Evolutionary conservation across 768 basidiomycete species (phyloP), one percentile per base, ranked within the genome.

Genomic region (Tricholoma hemisulphureum): DNA sequence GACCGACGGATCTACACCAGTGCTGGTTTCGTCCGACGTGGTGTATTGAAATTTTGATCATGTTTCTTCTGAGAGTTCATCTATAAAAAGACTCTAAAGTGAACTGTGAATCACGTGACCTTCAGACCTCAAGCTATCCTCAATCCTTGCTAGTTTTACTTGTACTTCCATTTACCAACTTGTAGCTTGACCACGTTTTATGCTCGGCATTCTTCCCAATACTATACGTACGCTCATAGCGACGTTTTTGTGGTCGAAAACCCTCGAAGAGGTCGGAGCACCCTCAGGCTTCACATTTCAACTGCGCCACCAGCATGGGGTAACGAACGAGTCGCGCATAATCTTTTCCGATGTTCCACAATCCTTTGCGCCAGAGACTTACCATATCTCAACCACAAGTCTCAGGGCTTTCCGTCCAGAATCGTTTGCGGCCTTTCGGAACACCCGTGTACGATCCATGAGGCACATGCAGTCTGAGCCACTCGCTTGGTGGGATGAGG

Each of bases 281-380:
- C 66, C 73, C 13, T n/a, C n/a, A n/a, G n/a, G n/a, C n/a, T 65
- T 88, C 6, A 77, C 74, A 29, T 90, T 91, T 70, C 80, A 79
- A 29, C 77, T 90, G 21, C 84, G 88, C 32, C 88, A 90, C 67
- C 73, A 80, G 39, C 87, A 90, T 62, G 85, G 80, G 23, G 63
- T 83, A 8, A 76, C 80, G 43, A 78, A 83, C 59, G 67, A 73
- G 20, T 84, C 85, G 2, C 77, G 79, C 4, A 76, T 84, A 41
- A 70, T 89, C 53, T 87, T 91, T 67, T 73, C 82, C 16, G 79
- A 91, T 61, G 64, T 84, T 29, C 69, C 68, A 55, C 55, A 71
- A 11, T 70, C 73, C 26, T 67, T 75, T 45, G 63, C 59, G 20
- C 65, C 70, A 31, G 71, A 76, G 41, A 64, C 71, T 7, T 83